These are phyloP conservation scores for Vitis vinifera DNA, from an alignment of 164 flowering plant species.

Conservation along the genomic window ASM3070453v1 NC_081809.1:26602501-26603000, in stretches of 20 bases:
- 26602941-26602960: neutral
- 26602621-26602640: slow-evolving; percentile 93
- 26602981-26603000: neutral
- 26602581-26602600: slow-evolving; percentile 70
- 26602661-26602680: slow-evolving; percentile 83
- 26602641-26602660: slow-evolving; percentile 70
- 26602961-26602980: neutral
- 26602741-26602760: neutral
- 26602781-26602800: slow-evolving; percentile 42
- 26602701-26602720: slow-evolving; percentile 69
- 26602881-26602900: slow-evolving; percentile 56
- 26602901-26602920: slow-evolving; percentile 47
- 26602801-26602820: slow-evolving; percentile 58
- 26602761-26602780: neutral
- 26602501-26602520: too few relatives aligned
- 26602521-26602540: neutral
- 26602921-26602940: neutral
- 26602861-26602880: slow-evolving; percentile 75
- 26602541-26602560: neutral
- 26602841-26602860: slow-evolving; percentile 74
- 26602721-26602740: neutral
- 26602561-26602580: slow-evolving; percentile 59
- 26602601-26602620: slow-evolving; percentile 85
- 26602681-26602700: slow-evolving; percentile 94
- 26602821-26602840: slow-evolving; percentile 74